Percentiles rank a stretch among this genome's conserved stretches.
Evolutionary conservation across 257 asterid species (phyloP).

Genomic region (Verbena officinalis): DNA sequence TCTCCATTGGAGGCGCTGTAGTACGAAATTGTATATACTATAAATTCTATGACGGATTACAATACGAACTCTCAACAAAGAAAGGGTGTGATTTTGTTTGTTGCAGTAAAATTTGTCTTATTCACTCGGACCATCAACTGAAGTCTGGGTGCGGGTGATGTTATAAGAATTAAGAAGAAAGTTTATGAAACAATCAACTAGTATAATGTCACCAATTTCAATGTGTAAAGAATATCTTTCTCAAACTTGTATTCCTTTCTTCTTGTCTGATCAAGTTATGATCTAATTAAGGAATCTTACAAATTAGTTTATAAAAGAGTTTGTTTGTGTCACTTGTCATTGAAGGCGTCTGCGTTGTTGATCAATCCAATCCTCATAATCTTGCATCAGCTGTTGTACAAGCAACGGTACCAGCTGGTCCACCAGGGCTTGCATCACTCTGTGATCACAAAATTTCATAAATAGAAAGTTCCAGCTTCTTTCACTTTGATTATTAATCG

Average conservation of each 20-base stretch:
- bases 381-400: constrained; percentile 63
- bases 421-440: constrained; percentile 81
- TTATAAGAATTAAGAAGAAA: neutral
- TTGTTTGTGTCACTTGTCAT: constrained; percentile 7
- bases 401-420: constrained; percentile 78
- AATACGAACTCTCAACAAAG: no score
- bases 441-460: constrained; percentile 31
- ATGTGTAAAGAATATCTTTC: no score
- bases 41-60: no score
- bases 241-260: no score
- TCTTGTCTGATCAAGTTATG: neutral
- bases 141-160: no score
- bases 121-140: neutral
- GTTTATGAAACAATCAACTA: neutral
- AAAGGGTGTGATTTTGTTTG: no score
- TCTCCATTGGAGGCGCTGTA: no score
- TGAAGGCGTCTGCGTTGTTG: constrained; percentile 35
- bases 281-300: constrained; percentile 12
- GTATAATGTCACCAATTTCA: neutral
- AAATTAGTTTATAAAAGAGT: neutral
- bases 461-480: no score
- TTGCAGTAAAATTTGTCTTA: no score
- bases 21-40: no score
- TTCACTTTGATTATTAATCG: no score
- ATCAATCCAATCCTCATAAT: constrained; percentile 64